phyloP scores from a whole-genome alignment of 768 basidiomycete species.

The Hericium erinaceus region DNA sequence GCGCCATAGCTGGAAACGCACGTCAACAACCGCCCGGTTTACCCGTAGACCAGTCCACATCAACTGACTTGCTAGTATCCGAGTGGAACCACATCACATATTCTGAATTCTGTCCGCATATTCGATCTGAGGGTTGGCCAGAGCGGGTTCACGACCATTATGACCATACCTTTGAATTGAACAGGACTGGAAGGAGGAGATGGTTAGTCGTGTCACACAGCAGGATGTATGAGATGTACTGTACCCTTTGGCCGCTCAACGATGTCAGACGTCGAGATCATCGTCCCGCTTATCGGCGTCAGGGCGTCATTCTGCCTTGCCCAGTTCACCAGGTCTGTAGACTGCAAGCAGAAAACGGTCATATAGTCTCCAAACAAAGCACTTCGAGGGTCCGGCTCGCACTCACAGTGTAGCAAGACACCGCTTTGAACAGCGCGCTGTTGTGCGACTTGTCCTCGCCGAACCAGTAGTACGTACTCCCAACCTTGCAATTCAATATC shows the following conservation, averaged over 20 bases:
- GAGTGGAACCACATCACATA: conserved; percentile 72
- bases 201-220: not conserved
- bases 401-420: conserved; percentile 47
- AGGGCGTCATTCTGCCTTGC: conserved; percentile 50
- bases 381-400: not conserved
- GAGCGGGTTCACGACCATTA: not conserved
- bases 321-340: conserved; percentile 45
- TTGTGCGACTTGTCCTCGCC: conserved; percentile 56
- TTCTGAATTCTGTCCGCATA: conserved; percentile 36
- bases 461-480: conserved; percentile 49
- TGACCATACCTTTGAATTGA: conserved; percentile 36
- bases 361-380: not conserved
- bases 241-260: conserved; percentile 57
- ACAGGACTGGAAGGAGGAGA: conserved; percentile 31
- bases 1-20: conserved; percentile 42
- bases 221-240: conserved; percentile 20
- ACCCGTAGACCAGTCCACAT: too few species aligned
- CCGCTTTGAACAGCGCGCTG: conserved; percentile 44
- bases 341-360: conserved; percentile 20
- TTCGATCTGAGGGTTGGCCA: not conserved
- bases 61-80: conserved; percentile 53
- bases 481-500: conserved; percentile 27
- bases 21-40: not conserved
- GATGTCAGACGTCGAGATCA: conserved; percentile 47
- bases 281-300: conserved; percentile 41